A percentile compares a stretch with the other conserved stretches of the same genome.
Evolutionary conservation across 768 basidiomycete species (phyloP).

Genomic region (Macrolepiota fuliginosa): DNA sequence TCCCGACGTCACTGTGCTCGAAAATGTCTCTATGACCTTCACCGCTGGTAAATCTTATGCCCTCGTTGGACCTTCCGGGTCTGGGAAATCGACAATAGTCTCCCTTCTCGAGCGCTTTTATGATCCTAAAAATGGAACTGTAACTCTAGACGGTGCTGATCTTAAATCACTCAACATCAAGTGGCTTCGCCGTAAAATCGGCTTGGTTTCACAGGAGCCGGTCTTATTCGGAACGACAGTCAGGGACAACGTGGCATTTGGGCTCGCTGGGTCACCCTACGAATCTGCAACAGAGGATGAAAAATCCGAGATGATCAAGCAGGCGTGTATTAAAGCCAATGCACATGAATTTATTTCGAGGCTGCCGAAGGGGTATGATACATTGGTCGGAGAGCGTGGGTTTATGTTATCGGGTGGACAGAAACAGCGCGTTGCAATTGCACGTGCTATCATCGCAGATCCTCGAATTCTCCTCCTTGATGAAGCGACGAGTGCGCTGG

Average conservation of each 20-base stretch:
- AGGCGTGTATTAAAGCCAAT: constrained; percentile 77
- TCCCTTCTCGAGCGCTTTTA: constrained; percentile 81
- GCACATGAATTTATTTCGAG: constrained; percentile 74
- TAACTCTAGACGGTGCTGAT: constrained; percentile 67
- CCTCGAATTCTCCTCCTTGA: constrained; percentile 75
- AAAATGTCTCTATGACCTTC: constrained; percentile 56
- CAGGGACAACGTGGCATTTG: constrained; percentile 69
- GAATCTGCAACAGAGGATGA: constrained; percentile 63
- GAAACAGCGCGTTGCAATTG: constrained; percentile 79
- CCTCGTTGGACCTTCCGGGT: constrained; percentile 67
- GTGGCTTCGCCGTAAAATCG: constrained; percentile 77
- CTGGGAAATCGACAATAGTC: constrained; percentile 66
- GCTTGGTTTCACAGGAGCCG: constrained; percentile 79
- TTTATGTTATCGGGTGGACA: constrained; percentile 75
- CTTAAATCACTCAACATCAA: constrained; percentile 65
- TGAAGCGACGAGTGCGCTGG: constrained; percentile 76
- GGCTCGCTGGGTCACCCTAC: constrained; percentile 63
- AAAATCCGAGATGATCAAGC: constrained; percentile 65
- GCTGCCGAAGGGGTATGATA: constrained; percentile 72
- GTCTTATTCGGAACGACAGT: constrained; percentile 75
- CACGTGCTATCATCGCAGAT: constrained; percentile 77
- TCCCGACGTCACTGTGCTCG: constrained; percentile 66
- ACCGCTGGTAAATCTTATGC: constrained; percentile 68
- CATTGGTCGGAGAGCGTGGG: constrained; percentile 79
- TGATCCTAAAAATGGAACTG: constrained; percentile 59